Evolutionary conservation across 1,284 basidiomycete species (phyloP).

Genomic region (Ceratobasidium sp.): DNA sequence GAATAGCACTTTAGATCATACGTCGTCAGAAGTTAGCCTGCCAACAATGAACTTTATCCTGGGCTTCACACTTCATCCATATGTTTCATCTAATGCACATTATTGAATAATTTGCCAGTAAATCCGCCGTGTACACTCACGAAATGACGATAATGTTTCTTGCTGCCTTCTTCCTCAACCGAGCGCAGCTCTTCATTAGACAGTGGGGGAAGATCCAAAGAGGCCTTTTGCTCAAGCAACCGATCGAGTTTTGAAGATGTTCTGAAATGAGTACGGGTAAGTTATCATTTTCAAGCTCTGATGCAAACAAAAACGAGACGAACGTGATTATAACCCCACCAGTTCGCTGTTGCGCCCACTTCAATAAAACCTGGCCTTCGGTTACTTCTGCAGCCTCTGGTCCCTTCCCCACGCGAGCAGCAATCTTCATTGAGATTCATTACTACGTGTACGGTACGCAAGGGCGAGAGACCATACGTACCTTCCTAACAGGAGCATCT

Average conservation of each 20-base stretch:
- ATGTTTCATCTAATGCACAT: constrained; percentile 45
- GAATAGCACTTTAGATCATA: neutral
- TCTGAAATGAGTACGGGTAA: constrained; percentile 16
- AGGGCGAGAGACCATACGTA: no score
- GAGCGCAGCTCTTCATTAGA: constrained; percentile 41
- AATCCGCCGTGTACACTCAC: constrained; percentile 13
- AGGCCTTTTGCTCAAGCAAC: constrained; percentile 37
- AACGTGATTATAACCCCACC: constrained; percentile 46
- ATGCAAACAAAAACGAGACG: neutral
- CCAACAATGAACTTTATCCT: neutral
- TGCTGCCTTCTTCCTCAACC: constrained; percentile 30
- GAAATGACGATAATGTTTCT: constrained; percentile 41
- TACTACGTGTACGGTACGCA: no score
- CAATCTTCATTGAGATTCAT: no score
- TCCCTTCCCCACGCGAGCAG: constrained; percentile 62
- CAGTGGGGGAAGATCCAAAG: constrained; percentile 37
- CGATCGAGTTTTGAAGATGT: constrained; percentile 47
- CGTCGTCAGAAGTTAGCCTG: neutral
- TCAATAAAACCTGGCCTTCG: constrained; percentile 68
- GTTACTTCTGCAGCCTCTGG: constrained; percentile 61
- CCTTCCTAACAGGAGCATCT: constrained; percentile 65
- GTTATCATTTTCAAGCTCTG: neutral
- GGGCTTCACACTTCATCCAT: constrained; percentile 35
- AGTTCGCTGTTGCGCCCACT: constrained; percentile 63
- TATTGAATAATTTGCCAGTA: neutral